These are phyloP conservation scores for Rhinocladiella mackenziei DNA, from an alignment of 2,329 filamentous ascomycete species.

Conservation along the genomic window DNA sequence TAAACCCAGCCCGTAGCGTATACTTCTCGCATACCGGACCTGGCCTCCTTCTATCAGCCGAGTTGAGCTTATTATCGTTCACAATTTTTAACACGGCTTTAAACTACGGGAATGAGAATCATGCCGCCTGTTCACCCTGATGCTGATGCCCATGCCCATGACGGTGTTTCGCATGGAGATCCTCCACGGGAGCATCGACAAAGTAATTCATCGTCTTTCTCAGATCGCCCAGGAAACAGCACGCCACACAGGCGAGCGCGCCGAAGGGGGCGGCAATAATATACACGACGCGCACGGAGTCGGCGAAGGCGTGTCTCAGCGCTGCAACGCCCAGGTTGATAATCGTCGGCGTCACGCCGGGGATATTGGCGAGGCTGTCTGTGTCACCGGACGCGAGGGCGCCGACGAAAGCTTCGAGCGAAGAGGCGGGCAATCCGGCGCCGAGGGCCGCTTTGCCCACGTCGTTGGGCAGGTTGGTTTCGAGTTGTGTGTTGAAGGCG, in stretches of 20 bases:
- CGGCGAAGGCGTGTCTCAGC: conserved; percentile 23
- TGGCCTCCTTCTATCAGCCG: too few species aligned
- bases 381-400: conserved; percentile 20
- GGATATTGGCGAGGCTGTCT: conserved; percentile 8
- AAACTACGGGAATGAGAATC: too few species aligned
- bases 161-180: conserved; percentile 22
- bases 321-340: conserved; percentile 10
- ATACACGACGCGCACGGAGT: conserved; percentile 23
- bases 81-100: too few species aligned
- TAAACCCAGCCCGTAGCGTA: too few species aligned
- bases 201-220: conserved; percentile 26
- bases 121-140: too few species aligned
- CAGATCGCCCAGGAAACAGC: conserved; percentile 24
- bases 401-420: conserved; percentile 15
- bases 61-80: too few species aligned
- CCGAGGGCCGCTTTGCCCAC: conserved; percentile 11
- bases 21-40: too few species aligned
- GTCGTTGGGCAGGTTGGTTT: conserved; percentile 16
- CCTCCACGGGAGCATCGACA: conserved; percentile 26
- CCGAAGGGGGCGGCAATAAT: conserved; percentile 24
- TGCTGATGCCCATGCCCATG: conserved; percentile 2
- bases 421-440: conserved; percentile 19
- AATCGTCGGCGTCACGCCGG: conserved; percentile 17
- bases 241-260: conserved; percentile 18
- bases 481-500: conserved; percentile 15